Evolutionary conservation across 1,284 basidiomycete species (phyloP), one percentile per base, ranked within the genome.

Genomic region (Mrakiaceae sp.): DNA sequence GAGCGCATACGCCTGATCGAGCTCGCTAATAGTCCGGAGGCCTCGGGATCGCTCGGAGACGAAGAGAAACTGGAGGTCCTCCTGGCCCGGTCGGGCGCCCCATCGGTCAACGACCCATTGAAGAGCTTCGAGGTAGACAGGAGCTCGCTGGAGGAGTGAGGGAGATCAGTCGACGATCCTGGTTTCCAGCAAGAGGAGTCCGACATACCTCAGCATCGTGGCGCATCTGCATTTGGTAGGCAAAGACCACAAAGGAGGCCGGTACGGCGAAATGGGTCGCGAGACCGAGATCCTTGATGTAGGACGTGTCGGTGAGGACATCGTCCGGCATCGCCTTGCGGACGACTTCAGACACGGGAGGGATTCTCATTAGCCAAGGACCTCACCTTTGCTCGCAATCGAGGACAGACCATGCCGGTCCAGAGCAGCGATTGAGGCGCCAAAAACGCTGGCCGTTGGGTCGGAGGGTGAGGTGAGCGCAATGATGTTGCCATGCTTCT

Each of bases 101-200:
- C 61, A 66, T 12, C 48, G 58, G 14, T 43, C 49, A 6, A 42
- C 12, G 47, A 63, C 48, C 9, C 7, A 2, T 2, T 16, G 8
- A 4, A 66, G 40, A n/a, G 65, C 65, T 14, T 63, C 55, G 51
- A 66, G 62, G 52, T 66, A 58, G 60, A 16, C 11, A 56, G 14
- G 47, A 52, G 49, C 27, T 27, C 27, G 27, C 27, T n/a, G 52
- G 1, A 54, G 8, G 9, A 1, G 12, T 54, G 42, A 8, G 7
- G n/a, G 6, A 11, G n/a, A 53, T 7, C n/a, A 11, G n/a, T 53
- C 6, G n/a, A n/a, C 6, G 10, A 5, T n/a, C 11, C 2, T 16
- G 8, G 27, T 54, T 54, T 11, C 12, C 3, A 7, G 14, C 52
- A 54, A 54, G 12, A 40, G 27, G 52, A 27, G 27, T 27, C 27